phyloP scores from a whole-genome alignment of 73 alveolate genomes.

The Uronychia setigera region DNA sequence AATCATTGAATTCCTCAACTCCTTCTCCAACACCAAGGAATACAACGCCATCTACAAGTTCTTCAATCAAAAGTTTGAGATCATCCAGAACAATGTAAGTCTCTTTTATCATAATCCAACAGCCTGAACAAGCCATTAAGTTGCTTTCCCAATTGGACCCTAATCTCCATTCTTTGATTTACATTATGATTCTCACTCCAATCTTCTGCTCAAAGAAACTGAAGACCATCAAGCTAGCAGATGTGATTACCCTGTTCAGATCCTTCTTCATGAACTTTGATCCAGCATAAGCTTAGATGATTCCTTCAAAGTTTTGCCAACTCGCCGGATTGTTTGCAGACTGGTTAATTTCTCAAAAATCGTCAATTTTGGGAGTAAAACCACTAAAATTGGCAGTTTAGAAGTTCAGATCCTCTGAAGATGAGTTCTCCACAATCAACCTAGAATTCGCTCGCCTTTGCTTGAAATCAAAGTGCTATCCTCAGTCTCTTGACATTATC shows the following conservation, averaged over 20 bases:
- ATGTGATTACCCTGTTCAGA: neutral
- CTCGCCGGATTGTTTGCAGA: neutral
- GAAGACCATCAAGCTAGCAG: neutral
- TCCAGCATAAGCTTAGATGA: neutral
- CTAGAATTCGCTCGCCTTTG: constrained; percentile 48
- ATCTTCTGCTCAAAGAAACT: neutral
- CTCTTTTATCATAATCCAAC: neutral
- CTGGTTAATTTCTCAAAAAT: neutral
- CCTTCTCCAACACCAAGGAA: neutral
- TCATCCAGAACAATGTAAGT: constrained; percentile 16
- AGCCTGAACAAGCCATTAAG: neutral
- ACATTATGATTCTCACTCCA: neutral
- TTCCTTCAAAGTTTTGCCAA: neutral
- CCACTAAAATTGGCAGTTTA: constrained; percentile 29
- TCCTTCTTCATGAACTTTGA: neutral
- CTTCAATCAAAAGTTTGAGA: neutral
- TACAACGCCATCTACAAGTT: constrained; percentile 4
- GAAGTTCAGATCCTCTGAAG: constrained; percentile 23
- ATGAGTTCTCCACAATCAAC: constrained; percentile 30
- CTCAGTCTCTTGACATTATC: constrained; percentile 44
- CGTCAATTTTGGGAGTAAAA: constrained; percentile 46
- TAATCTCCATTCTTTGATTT: neutral
- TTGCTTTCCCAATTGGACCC: neutral
- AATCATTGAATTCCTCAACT: constrained; percentile 10
- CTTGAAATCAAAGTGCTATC: constrained; percentile 62